These are phyloP conservation scores for Starmerella khaoyaiensis DNA, from an alignment of 805 yeast genomes.

Conservation along the genomic window DNA sequence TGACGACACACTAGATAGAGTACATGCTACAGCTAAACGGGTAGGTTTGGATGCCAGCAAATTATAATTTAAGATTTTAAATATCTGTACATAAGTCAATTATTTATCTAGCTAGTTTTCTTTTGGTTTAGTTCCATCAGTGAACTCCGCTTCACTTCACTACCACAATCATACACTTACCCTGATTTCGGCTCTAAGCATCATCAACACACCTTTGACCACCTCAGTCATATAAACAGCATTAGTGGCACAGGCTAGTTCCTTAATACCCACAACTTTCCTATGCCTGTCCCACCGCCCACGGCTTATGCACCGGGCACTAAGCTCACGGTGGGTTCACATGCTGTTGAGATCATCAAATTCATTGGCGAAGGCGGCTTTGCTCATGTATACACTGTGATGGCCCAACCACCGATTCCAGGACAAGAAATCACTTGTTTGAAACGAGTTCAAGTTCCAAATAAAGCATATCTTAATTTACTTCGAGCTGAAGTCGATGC, in stretches of 20 bases:
- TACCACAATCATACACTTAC: neutral
- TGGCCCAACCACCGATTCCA: conserved; percentile 46
- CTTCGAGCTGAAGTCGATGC: conserved; percentile 94
- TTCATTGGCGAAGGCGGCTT: conserved; percentile 84
- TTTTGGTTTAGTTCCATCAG: no score
- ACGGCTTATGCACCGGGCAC: conserved; percentile 63
- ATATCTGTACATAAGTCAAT: neutral
- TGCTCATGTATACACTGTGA: conserved; percentile 84
- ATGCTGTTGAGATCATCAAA: conserved; percentile 50
- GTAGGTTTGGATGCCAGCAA: conserved; percentile 57
- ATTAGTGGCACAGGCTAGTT: neutral
- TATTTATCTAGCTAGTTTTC: no score
- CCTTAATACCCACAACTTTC: neutral
- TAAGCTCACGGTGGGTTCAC: conserved; percentile 69
- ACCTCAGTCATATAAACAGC: no score
- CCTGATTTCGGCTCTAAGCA: neutral
- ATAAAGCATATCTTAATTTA: conserved; percentile 66
- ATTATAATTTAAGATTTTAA: conserved; percentile 4
- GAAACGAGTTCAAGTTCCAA: conserved; percentile 91
- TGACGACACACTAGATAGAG: conserved; percentile 64
- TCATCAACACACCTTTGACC: neutral
- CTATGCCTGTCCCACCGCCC: conserved; percentile 21
- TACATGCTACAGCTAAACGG: conserved; percentile 64
- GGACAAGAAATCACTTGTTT: conserved; percentile 57
- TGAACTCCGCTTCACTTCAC: neutral